phyloP scores from a whole-genome alignment of 2,329 filamentous ascomycete genomes.

The Fusarium sp. region DNA sequence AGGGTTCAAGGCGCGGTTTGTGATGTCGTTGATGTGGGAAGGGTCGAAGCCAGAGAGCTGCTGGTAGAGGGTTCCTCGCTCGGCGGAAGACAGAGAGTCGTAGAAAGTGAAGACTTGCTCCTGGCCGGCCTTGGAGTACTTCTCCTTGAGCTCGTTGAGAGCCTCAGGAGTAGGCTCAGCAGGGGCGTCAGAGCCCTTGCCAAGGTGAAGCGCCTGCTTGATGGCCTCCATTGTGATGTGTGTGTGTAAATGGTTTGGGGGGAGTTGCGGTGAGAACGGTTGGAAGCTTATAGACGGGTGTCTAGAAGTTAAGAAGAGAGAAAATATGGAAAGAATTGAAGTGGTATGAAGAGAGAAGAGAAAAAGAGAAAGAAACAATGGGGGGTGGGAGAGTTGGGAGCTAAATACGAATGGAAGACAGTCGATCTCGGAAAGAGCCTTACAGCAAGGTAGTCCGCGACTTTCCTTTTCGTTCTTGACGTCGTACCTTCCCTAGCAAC shows the following conservation, averaged over 20 bases:
- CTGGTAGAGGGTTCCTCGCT: conserved; percentile 82
- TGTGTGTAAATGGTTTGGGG: conserved; percentile 15
- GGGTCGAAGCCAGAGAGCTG: conserved; percentile 88
- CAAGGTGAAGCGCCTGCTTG: conserved; percentile 56
- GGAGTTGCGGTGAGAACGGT: conserved; percentile 33
- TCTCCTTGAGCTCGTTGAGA: conserved; percentile 75
- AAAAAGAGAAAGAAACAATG: conserved; percentile 28
- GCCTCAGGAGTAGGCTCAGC: conserved; percentile 72
- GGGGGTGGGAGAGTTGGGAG: conserved; percentile 30
- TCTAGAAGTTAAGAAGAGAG: conserved; percentile 1
- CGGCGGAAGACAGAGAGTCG: conserved; percentile 77
- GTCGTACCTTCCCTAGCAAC: conserved; percentile 23
- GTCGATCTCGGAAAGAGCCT: conserved; percentile 36
- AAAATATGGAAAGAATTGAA: conserved; percentile 16
- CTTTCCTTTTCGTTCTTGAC: conserved; percentile 28
- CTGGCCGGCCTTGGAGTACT: conserved; percentile 80
- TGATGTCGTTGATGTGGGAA: conserved; percentile 86
- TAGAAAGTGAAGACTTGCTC: conserved; percentile 84
- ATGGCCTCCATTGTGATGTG: conserved; percentile 56
- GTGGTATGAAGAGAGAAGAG: conserved; percentile 15
- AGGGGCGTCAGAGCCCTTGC: conserved; percentile 47
- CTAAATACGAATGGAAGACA: conserved; percentile 38
- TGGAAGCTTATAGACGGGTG: conserved; percentile 11
- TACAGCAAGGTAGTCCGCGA: conserved; percentile 13
- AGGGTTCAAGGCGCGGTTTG: conserved; percentile 83